A percentile compares a stretch with the other conserved stretches of the same genome.
phyloP scores from a whole-genome alignment of 2,329 filamentous ascomycete genomes.

The Periglandula ipomoeae region DNA sequence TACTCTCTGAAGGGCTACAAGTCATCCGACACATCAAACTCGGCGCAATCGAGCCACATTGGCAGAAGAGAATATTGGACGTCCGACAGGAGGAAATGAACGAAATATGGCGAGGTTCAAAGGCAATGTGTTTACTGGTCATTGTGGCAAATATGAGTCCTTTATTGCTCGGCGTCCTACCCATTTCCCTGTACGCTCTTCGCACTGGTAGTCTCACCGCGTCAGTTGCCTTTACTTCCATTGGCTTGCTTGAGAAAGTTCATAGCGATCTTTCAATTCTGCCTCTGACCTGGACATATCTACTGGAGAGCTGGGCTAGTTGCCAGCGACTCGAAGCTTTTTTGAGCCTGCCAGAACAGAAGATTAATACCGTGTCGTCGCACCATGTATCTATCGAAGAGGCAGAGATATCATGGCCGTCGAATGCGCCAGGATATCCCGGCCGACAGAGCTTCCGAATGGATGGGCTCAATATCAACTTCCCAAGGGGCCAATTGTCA shows the following conservation, averaged over 20 bases:
- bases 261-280: too few relatives aligned
- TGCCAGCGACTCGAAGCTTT: too few relatives aligned
- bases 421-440: neutral
- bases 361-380: neutral
- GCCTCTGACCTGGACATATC: too few relatives aligned
- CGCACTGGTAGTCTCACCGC: too few relatives aligned
- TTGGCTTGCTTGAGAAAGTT: too few relatives aligned
- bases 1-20: neutral
- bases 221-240: too few relatives aligned
- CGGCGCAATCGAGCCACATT: neutral
- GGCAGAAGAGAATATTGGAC: conserved; percentile 1
- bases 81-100: neutral
- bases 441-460: neutral
- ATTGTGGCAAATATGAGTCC: conserved; percentile 1
- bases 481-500: neutral
- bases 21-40: neutral
- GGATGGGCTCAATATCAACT: neutral
- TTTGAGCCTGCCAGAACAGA: too few relatives aligned
- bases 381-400: neutral
- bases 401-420: neutral
- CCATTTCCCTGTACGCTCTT: too few relatives aligned
- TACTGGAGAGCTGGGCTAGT: too few relatives aligned
- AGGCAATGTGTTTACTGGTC: conserved; percentile 2
- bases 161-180: too few relatives aligned
- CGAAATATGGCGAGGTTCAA: neutral